Base-by-base conservation (phyloP, 1,139 yeast genomes). In the Candida dubliniensis region DNA sequence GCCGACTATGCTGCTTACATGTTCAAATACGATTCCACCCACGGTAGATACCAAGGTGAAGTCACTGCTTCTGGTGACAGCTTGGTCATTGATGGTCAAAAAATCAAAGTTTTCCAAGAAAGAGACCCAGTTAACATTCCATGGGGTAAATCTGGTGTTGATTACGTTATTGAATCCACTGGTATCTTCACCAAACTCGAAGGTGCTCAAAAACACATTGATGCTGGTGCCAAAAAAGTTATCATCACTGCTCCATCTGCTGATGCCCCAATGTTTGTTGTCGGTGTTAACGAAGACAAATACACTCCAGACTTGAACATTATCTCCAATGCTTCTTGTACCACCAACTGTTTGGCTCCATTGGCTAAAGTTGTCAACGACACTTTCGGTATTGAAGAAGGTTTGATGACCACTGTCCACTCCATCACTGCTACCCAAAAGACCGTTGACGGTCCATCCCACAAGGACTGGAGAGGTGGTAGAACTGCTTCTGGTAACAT, bases 381-480 rank as follows among this genome's bases (percentile, higher is more conserved):
- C 73, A 74, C 71, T 62, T 86, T 83, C 67, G 93, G 93, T 53
- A 81, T 86, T 61, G 85, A 82, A 64, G 95, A 86, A 76, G 95
- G 89, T 76, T 79, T 86, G 66, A 86, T 86, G 95, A 86, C 95
- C 77, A 86, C 95, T 57, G 89, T 85, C 61, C 95, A 86, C 83
- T 84, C 93, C 66, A 82, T 84, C 76, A 86, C 95, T 59, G 95
- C 95, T 66, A 84, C 93, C 67, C 95, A 86, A 75, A 86, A 86
- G 84, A 84, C 91, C 55, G 95, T 86, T 58, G 95, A 86, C 67
- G 95, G 95, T 74, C 91, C 95, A 65, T 85, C 93, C 70, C 85
- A 82, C 81, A 86, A 86, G 82, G 95, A 87, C 81, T 87, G 95
- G 95, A 82, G 95, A 80, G 95, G 95, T 70, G 95, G 95, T 71